Conservation (phyloP, 2,329 filamentous ascomycete genomes). For the Exophiala lecanii-corni region DNA sequence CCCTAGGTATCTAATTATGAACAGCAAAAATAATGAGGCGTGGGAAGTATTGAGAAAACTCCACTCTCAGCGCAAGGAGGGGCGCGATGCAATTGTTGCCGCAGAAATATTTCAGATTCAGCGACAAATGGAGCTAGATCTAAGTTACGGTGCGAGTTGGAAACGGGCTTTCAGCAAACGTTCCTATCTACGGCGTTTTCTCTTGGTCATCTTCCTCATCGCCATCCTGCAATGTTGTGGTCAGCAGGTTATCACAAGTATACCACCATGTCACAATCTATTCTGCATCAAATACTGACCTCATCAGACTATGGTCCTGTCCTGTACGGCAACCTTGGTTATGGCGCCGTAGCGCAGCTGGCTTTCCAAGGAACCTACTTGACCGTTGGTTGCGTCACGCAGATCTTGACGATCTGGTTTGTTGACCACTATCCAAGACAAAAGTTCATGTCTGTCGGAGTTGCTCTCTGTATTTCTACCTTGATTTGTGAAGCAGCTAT, state of each 20-base stretch:
- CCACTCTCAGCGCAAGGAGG: constrained; percentile 15
- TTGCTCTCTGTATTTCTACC: constrained; percentile 35
- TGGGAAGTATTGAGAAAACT: constrained; percentile 23
- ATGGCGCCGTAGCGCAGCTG: constrained; percentile 9
- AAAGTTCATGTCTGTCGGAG: constrained; percentile 29
- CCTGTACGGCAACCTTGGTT: constrained; percentile 12
- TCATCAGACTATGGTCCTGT: constrained; percentile 9
- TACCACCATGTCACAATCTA: constrained; percentile 7
- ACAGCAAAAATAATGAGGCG: constrained; percentile 25
- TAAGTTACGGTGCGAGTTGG: constrained; percentile 15
- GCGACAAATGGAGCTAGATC: constrained; percentile 18
- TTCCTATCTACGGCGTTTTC: constrained; percentile 14
- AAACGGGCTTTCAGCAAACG: constrained; percentile 13
- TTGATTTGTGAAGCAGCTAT: constrained; percentile 37
- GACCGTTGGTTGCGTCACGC: constrained; percentile 9
- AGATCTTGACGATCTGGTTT: constrained; percentile 7
- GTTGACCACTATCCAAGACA: constrained; percentile 21
- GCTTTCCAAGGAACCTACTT: constrained; percentile 17
- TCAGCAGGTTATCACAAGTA: constrained; percentile 6
- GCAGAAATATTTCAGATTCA: constrained; percentile 21
- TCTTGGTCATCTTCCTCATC: constrained; percentile 15
- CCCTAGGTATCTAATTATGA: constrained; percentile 28
- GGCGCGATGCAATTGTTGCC: constrained; percentile 14
- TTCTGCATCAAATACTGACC: no score
- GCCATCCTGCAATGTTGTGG: constrained; percentile 14